Evolutionary conservation across 371 early-diverging fungal genomes (phyloP), one percentile per base, ranked within the genome.

Genomic region (Batrachochytrium dendrobatidis): DNA sequence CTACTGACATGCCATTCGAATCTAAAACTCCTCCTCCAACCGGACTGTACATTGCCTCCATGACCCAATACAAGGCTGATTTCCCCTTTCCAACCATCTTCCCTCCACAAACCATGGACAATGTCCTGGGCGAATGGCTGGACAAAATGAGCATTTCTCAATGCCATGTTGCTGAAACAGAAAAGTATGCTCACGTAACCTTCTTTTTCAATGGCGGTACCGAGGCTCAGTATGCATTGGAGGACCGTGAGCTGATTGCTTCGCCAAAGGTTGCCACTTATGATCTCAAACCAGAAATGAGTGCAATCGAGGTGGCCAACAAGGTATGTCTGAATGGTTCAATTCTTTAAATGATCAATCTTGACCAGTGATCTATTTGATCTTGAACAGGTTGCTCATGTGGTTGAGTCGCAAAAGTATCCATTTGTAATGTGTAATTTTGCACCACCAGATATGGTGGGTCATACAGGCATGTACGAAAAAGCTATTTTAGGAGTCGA

Each of bases 191-290:
- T 24, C 99, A 99, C 76, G 99, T 99, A 34, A 99, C 99, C 53
- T 99, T 99, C 87, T 99, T 99, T 89, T 99, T 99, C 83, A 98
- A 99, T 79, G 99, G 99, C 56, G 99, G 99, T 44, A 79, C 86
- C 30, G 98, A 98, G 74, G 85, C 86, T 44, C 88, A 90, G 69
- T 95, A 89, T 73, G 59, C 72, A 31, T 73, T 74, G 52, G 99
- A 99, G 79, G 86, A 90, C 48, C 92, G 99, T 61, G 87, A 86
- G 61, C 69, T 99, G 76, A 81, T 97, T 53, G 76, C 88, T 28
- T 92, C 92, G 45, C 96, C 97, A 55, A 90, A 89, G 74, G 99
- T 99, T 2, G 91, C 96, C 32, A 95, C 98, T 26, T 99, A 99
- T 74, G 98, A 98, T 74, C 73, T 90, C 54, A 79, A 89, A 69